Evolutionary conservation across 805 yeast genomes (phyloP), one percentile per base, ranked within the genome.

Genomic region (Candida methanosorbosa): DNA sequence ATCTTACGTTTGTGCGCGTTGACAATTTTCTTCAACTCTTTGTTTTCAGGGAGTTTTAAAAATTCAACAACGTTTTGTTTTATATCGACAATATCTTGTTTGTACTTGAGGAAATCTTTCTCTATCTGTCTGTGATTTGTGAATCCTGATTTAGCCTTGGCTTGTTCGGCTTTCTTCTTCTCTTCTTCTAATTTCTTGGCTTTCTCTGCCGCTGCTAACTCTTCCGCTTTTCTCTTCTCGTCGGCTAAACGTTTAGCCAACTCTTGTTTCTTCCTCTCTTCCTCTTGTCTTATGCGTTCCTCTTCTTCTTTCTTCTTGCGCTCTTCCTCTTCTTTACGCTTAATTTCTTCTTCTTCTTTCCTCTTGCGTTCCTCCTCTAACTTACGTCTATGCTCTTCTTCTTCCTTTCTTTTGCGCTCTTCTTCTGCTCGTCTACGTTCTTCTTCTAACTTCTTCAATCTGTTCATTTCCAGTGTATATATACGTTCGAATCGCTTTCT

Each of bases 1-100:
- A 92, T 75, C 47, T 78, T 76, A 33, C 96, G 65, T 50, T 80
- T 81, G 36, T 76, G 68, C n/a, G 69, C 67, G 32, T 70, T 72
- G 45, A 78, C 79, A 25, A 72, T 49, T 21, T 63, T 70, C 19
- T 71, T 68, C 44, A 78, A 66, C 19, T 46, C 57, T 29, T 47
- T 44, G 28, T 57, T 46, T 18, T 50, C 45, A 4, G 51, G 50
- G n/a, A 56, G 52, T 26, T 66, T 61, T 22, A 86, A 67, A 9
- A 73, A 72, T 11, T 62, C 67, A 4, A 76, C 77, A 12, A 88
- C 66, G 16, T 72, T 66, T 1, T 42, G 42, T 49, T 87, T 84
- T 40, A 85, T 81, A 28, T 71, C 68, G 9, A 49, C 49, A 24
- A 79, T 79, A 43, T 66, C 69, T 30, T 64, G 51, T 41, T 67